phyloP scores from a whole-genome alignment of 176 grass and related monocot species.

The Hordeum vulgare region MorexV3_pseudomolecules_assembly NC_058522.1:461811885-461812384 shows the following conservation, averaged over 20 bases:
- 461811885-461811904: slow-evolving; percentile 62
- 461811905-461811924: slow-evolving; percentile 95
- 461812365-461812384: not conserved
- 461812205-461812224: not conserved
- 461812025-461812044: not conserved
- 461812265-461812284: not conserved
- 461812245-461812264: not conserved
- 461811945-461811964: slow-evolving; percentile 92
- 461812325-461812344: not conserved
- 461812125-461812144: not conserved
- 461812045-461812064: slow-evolving; percentile 9
- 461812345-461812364: not conserved
- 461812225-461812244: not conserved
- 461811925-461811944: slow-evolving; percentile 81
- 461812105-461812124: not conserved
- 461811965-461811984: slow-evolving; percentile 99
- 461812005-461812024: not conserved
- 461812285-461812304: not conserved
- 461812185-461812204: not conserved
- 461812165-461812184: not conserved
- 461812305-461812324: not conserved
- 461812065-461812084: not conserved
- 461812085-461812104: not conserved
- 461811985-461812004: slow-evolving; percentile 12
- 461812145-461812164: not conserved